Evolutionary conservation across 2,329 filamentous ascomycete genomes (phyloP).

Genomic region (Calonectria ilicicola): DNA sequence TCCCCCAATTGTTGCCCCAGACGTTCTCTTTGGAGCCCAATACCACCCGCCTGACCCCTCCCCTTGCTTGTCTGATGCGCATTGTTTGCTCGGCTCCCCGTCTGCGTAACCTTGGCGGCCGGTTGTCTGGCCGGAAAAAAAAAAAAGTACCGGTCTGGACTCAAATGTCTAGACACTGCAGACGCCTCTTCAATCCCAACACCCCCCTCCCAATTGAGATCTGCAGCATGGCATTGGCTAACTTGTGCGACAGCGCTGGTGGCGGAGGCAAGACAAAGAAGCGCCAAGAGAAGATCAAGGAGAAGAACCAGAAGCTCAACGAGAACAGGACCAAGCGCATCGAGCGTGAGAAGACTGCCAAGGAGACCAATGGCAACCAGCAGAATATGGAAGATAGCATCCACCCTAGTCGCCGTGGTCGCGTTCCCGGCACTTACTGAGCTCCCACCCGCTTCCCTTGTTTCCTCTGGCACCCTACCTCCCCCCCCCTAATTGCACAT

Average conservation of each 20-base stretch:
- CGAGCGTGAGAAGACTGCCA: slow-evolving; percentile 57
- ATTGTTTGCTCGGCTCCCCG: background rate
- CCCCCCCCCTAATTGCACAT: background rate
- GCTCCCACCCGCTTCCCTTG: background rate
- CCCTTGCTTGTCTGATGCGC: background rate
- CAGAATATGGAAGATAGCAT: slow-evolving; percentile 53
- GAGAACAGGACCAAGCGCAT: slow-evolving; percentile 68
- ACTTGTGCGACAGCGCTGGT: slow-evolving; percentile 70
- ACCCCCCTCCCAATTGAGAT: background rate
- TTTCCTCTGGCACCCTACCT: background rate
- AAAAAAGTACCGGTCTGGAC: background rate
- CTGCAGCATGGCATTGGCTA: background rate
- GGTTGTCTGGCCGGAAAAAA: background rate
- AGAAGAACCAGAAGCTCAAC: slow-evolving; percentile 88
- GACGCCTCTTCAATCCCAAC: background rate
- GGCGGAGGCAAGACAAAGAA: slow-evolving; percentile 83
- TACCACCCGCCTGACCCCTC: slow-evolving; percentile 1
- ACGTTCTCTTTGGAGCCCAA: background rate
- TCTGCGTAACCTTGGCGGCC: background rate
- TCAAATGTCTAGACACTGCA: background rate
- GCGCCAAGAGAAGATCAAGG: slow-evolving; percentile 81
- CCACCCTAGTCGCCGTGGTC: slow-evolving; percentile 64
- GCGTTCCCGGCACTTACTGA: slow-evolving; percentile 39
- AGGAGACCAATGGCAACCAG: slow-evolving; percentile 41
- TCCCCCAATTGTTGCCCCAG: background rate